Conservation (phyloP, 768 basidiomycete species). For the Leccinum ochraceum region DNA sequence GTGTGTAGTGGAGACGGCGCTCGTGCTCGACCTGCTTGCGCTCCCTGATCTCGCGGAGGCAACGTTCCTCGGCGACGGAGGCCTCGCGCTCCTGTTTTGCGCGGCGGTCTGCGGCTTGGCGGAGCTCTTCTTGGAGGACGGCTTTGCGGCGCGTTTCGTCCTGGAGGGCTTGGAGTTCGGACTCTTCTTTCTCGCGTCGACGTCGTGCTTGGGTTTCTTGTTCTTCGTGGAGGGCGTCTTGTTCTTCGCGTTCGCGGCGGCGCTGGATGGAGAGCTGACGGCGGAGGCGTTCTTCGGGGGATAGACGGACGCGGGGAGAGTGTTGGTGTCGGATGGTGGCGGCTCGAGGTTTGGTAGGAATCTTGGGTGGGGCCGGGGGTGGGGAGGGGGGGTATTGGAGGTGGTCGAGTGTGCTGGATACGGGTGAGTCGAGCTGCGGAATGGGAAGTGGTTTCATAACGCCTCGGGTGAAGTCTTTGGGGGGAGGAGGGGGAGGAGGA, state of each 20-base stretch:
- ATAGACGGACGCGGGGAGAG: slow-evolving; percentile 14
- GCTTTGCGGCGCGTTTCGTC: slow-evolving; percentile 43
- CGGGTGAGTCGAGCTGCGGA: slow-evolving; percentile 14
- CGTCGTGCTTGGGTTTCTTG: slow-evolving; percentile 39
- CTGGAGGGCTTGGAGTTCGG: slow-evolving; percentile 36
- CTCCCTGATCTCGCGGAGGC: slow-evolving; percentile 45
- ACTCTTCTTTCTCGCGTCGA: slow-evolving; percentile 20
- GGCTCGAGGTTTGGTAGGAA: slow-evolving; percentile 4
- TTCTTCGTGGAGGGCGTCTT: slow-evolving; percentile 46
- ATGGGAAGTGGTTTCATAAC: slow-evolving; percentile 25
- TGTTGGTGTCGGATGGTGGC: background rate
- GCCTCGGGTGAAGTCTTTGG: slow-evolving; percentile 19
- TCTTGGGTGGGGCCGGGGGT: slow-evolving; percentile 5
- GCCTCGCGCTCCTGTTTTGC: slow-evolving; percentile 40
- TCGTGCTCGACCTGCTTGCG: slow-evolving; percentile 48
- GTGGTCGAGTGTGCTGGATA: background rate
- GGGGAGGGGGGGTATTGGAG: slow-evolving; percentile 6
- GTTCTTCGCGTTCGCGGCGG: slow-evolving; percentile 39
- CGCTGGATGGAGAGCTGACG: slow-evolving; percentile 24
- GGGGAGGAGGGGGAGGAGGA: slow-evolving; percentile 23
- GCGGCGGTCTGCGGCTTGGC: slow-evolving; percentile 37
- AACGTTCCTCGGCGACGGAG: slow-evolving; percentile 48
- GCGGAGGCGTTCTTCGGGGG: slow-evolving; percentile 29
- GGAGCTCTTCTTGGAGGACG: slow-evolving; percentile 44
- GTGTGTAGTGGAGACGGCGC: slow-evolving; percentile 51